Evolutionary conservation across 2,329 filamentous ascomycete species (phyloP), one percentile per base, ranked within the genome.

Genomic region (Thelonectria discophora): DNA sequence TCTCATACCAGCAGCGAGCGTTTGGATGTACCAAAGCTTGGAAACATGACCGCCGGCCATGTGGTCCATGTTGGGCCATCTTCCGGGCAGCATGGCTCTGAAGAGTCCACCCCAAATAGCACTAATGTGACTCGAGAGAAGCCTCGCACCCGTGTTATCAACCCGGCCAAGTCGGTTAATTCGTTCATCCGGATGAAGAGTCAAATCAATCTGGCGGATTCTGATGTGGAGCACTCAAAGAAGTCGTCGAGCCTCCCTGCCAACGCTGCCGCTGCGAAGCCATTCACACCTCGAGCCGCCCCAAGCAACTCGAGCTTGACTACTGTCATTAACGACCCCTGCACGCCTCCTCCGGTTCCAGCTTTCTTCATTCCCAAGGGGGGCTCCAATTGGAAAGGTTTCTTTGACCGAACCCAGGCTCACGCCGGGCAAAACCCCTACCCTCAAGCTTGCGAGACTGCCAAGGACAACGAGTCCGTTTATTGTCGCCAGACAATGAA

Each of bases 401-500:
- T 37, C 34, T 37, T 37, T 11, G 15, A 37, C 27, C 5, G 27
- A 15, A 37, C 15, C 34, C 34, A 37, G 34, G 15, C 34, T 37
- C 17, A 48, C 15, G 34, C 45, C 21, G 24, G 46, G 39, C 34
- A 51, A 48, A 39, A 72, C 73, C 17, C 82, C 80, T 5, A 69
- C 81, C 52, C 7, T 30, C 27, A 30, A 9, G 76, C 76, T 18
- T 70, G 77, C n/a, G 77, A 79, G 30, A 74, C 72, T 12, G 81
- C 79, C 21, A 77, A 71, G 24, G 75, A 80, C 27, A 75, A 73
- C 7, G 84, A 87, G 65, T 86, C 86, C 69, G 69, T 80, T 32
- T 89, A 89, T 66, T 76, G 75, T 32, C 82, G 87, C 54, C 78
- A 83, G n/a, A 75, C 89, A 32, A 89, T 82, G 0, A 79, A 83